Evolutionary conservation across 2,329 filamentous ascomycete species (phyloP).

Genomic region (Amylocarpus encephaloides): DNA sequence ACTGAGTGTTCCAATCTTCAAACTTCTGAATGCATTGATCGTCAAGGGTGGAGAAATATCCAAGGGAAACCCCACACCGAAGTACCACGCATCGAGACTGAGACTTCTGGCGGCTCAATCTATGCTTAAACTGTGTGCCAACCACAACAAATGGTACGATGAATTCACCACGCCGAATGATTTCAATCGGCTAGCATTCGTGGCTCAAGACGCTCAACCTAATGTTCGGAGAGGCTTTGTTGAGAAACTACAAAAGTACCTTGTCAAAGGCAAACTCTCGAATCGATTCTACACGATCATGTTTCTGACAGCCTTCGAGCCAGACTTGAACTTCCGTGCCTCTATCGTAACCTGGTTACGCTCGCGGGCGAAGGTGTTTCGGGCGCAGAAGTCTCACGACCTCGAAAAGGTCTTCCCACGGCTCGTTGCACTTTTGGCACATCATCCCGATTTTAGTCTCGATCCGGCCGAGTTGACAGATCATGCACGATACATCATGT

Average conservation of each 20-base stretch:
- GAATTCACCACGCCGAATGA: constrained; percentile 62
- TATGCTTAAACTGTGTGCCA: constrained; percentile 75
- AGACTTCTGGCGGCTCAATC: constrained; percentile 75
- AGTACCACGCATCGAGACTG: constrained; percentile 72
- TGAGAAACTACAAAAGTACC: constrained; percentile 82
- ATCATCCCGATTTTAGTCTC: constrained; percentile 81
- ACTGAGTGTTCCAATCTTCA: constrained; percentile 64
- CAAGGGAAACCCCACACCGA: constrained; percentile 67
- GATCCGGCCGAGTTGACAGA: constrained; percentile 65
- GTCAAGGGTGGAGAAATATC: constrained; percentile 72
- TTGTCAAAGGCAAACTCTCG: constrained; percentile 64
- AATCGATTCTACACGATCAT: constrained; percentile 81
- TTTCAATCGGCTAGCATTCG: constrained; percentile 76
- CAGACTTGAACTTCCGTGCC: constrained; percentile 62
- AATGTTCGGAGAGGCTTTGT: constrained; percentile 75
- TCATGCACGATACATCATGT: constrained; percentile 82
- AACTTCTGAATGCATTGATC: constrained; percentile 71
- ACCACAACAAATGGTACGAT: constrained; percentile 59
- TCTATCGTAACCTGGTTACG: constrained; percentile 83
- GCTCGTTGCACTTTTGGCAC: constrained; percentile 79
- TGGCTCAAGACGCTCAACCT: constrained; percentile 70
- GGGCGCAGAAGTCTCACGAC: constrained; percentile 53
- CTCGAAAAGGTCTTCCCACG: constrained; percentile 65
- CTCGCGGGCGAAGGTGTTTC: constrained; percentile 45
- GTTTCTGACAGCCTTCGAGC: constrained; percentile 90